phyloP scores from a whole-genome alignment of 768 basidiomycete genomes.

The Aureoboletus auriporus region DNA sequence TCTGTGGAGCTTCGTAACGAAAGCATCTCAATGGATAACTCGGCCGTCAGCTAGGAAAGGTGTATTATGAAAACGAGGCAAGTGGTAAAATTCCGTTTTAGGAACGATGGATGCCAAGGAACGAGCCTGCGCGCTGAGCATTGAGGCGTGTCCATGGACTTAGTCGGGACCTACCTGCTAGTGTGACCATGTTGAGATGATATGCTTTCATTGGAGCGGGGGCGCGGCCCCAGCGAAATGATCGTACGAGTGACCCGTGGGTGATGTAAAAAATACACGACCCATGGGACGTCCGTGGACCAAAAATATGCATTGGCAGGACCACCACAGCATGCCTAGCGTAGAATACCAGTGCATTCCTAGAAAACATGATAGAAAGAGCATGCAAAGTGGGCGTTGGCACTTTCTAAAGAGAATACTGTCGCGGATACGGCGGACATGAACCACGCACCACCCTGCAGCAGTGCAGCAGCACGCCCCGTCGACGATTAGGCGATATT shows the following conservation, averaged over 20 bases:
- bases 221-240: constrained; percentile 9
- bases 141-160: constrained; percentile 17
- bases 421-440: constrained; percentile 26
- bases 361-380: constrained; percentile 22
- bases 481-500: constrained; percentile 24
- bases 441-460: constrained; percentile 13
- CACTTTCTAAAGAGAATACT: constrained; percentile 19
- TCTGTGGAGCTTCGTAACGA: constrained; percentile 17
- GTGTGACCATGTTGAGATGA: constrained; percentile 2
- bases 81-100: constrained; percentile 11
- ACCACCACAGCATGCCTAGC: constrained; percentile 8
- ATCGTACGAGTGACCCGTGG: constrained; percentile 7
- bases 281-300: constrained; percentile 8
- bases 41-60: constrained; percentile 7
- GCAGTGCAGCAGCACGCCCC: constrained; percentile 10
- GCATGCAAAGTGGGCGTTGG: constrained; percentile 9
- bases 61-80: constrained; percentile 24
- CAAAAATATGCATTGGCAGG: constrained; percentile 8
- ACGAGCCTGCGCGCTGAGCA: constrained; percentile 3
- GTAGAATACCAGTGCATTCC: constrained; percentile 10
- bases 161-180: constrained; percentile 13
- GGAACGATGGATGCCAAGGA: constrained; percentile 14
- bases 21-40: constrained; percentile 6
- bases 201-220: constrained; percentile 7
- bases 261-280: constrained; percentile 29